Percentiles rank a stretch among this genome's conserved stretches.
These are phyloP conservation scores for Abrus precatorius DNA, from an alignment of 306 rosid genomes.

Conservation along the genomic window DNA sequence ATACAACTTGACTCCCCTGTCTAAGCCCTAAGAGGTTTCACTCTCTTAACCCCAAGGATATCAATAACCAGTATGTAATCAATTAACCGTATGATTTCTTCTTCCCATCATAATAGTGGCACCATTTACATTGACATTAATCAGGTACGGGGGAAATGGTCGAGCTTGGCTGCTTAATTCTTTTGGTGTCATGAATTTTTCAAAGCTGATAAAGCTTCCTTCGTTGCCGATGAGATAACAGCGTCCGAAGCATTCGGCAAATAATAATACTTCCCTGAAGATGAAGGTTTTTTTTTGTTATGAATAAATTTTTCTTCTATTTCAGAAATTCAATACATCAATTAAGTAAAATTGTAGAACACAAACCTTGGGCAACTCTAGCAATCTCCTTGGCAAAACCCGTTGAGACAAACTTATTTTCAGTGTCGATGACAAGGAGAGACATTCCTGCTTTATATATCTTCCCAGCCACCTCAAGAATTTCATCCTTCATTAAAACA, in stretches of 20 bases:
- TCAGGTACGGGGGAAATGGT: not conserved
- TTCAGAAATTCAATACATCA: conserved; percentile 27
- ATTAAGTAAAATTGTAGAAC: conserved; percentile 38
- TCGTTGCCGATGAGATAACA: conserved; percentile 86
- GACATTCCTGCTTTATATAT: conserved; percentile 98
- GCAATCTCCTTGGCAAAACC: conserved; percentile 99
- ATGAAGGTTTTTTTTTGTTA: not conserved
- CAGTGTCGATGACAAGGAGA: conserved; percentile 95
- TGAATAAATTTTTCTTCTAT: conserved; percentile 39
- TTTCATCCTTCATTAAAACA: conserved; percentile 80
- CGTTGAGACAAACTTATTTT: conserved; percentile 95
- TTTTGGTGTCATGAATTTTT: conserved; percentile 68
- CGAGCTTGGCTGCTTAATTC: conserved; percentile 19
- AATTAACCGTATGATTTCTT: too few relatives aligned
- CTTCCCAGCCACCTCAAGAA: conserved; percentile 95
- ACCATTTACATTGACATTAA: conserved; percentile 26
- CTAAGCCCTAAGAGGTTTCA: too few relatives aligned
- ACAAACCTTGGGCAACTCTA: conserved; percentile 96
- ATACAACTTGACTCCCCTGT: too few relatives aligned
- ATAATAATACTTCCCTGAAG: conserved; percentile 94
- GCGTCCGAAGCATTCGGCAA: conserved; percentile 97
- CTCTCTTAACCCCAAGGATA: too few relatives aligned
- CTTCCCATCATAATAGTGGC: conserved; percentile 32
- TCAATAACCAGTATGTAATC: too few relatives aligned
- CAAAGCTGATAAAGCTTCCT: conserved; percentile 82